Base-by-base conservation (phyloP, 495 filamentous ascomycete species). In the Aspergillus ellipticus region DNA sequence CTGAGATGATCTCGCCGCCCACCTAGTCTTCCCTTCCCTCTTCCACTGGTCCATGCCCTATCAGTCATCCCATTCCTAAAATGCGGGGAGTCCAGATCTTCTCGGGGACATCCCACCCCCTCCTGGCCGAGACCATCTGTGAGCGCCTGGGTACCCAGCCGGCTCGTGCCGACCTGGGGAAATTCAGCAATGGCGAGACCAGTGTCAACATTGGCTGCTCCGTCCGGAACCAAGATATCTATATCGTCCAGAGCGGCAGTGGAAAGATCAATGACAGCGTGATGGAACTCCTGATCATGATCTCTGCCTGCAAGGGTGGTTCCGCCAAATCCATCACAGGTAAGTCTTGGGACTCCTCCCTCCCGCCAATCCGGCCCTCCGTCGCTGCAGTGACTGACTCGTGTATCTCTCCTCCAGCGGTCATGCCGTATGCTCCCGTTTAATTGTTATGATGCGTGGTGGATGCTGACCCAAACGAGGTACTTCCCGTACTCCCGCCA, bases 401-500 rank as follows among this genome's bases (percentile, higher is more conserved):
- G 42, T 28, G 5, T 16, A 20, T 54, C 57, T 57, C 56, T 58
- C 22, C 41, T 56, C 21, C 59, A 96, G 94, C 94, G 69, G 94
- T 98, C 67, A 86, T 98, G 75, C 94, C 94, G 61, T 82, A 80
- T 70, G 79, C 66, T 68, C 69, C 69, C 62, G 60, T 69, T 57
- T 65, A 62, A 64, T 49, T 71, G n/a, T 61, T 71, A 51, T 60
- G 31, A 55, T 57, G 60, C 60, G 60, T 65, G 61, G 51, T 65
- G 63, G 65, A 73, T 75, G 70, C 77, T 81, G 71, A 81, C 71
- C 45, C 57, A 54, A 52, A 63, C 63, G 76, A 82, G 79, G 65
- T 98, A 98, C 76, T 98, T 97, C 68, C 95, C 94, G 19, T 98
- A 98, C 74, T 96, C 91, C 59, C 89, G 95, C 49, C 94, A 98